Evolutionary conservation across 2,329 filamentous ascomycete species (phyloP).

Genomic region (Diplodia corticola): DNA sequence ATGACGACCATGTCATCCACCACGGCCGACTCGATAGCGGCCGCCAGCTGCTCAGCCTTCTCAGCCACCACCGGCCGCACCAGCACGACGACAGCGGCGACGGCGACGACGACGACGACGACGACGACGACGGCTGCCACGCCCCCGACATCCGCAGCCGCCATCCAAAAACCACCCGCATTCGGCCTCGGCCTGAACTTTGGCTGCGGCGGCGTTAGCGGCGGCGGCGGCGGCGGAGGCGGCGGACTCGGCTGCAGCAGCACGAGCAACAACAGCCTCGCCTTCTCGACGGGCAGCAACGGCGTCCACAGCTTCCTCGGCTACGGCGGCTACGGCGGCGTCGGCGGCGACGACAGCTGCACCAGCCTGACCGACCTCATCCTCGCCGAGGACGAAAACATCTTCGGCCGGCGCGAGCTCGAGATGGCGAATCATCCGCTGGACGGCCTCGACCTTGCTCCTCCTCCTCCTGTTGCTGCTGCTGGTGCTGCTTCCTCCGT

Average conservation of each 20-base stretch:
- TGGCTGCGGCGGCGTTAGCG: not conserved
- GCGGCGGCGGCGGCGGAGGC: not conserved
- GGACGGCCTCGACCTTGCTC: too few relatives aligned
- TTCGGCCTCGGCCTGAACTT: conserved; percentile 8
- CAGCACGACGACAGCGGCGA: too few relatives aligned
- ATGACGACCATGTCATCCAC: not conserved
- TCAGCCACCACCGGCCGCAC: not conserved
- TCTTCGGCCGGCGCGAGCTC: conserved; percentile 9
- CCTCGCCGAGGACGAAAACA: conserved; percentile 5
- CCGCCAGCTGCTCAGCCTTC: not conserved
- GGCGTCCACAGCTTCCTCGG: not conserved
- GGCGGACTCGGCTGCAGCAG: not conserved
- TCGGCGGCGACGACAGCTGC: conserved; percentile 12
- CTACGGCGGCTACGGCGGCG: too few relatives aligned
- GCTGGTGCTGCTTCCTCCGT: too few relatives aligned
- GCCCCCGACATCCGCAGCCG: not conserved
- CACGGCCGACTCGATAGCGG: not conserved
- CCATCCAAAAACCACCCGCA: not conserved
- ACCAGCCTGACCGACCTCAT: conserved; percentile 18
- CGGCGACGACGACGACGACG: not conserved
- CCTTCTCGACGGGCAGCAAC: not conserved
- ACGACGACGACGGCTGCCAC: not conserved
- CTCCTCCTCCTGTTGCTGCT: too few relatives aligned
- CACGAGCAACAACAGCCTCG: not conserved
- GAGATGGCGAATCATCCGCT: conserved; percentile 2